These are phyloP conservation scores for Laguncularia racemosa DNA, from an alignment of 345 rosid genomes.

Conservation along the genomic window DNA sequence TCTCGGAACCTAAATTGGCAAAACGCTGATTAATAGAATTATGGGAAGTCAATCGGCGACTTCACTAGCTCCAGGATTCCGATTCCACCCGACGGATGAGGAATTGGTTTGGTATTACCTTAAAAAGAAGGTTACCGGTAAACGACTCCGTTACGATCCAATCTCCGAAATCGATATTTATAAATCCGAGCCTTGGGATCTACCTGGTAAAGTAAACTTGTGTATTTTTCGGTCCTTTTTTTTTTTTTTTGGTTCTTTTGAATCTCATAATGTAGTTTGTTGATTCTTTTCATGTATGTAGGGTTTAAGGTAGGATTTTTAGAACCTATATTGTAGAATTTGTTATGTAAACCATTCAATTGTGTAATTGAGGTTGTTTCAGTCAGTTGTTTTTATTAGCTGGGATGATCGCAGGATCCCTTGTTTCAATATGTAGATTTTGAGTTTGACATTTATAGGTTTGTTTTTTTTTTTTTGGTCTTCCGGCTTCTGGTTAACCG, in stretches of 20 bases:
- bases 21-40: not conserved
- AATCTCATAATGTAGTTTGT: no score
- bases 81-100: slow-evolving; percentile 94
- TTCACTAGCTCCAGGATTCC: slow-evolving; percentile 83
- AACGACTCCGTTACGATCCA: slow-evolving; percentile 60
- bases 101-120: slow-evolving; percentile 92
- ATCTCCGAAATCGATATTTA: slow-evolving; percentile 72
- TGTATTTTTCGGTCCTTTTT: not conserved
- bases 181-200: slow-evolving; percentile 94
- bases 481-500: no score
- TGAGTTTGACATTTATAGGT: no score
- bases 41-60: slow-evolving; percentile 52
- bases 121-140: slow-evolving; percentile 65
- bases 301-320: no score
- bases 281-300: no score
- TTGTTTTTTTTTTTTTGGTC: no score
- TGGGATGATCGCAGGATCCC: no score
- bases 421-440: no score
- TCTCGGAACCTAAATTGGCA: not conserved
- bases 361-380: no score
- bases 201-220: slow-evolving; percentile 43
- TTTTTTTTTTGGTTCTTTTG: not conserved
- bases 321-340: no score
- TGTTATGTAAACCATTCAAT: no score
- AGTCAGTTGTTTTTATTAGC: no score